Evolutionary conservation across 2,329 filamentous ascomycete genomes (phyloP), one percentile per base, ranked within the genome.

Genomic region (Botrytis fragariae): DNA sequence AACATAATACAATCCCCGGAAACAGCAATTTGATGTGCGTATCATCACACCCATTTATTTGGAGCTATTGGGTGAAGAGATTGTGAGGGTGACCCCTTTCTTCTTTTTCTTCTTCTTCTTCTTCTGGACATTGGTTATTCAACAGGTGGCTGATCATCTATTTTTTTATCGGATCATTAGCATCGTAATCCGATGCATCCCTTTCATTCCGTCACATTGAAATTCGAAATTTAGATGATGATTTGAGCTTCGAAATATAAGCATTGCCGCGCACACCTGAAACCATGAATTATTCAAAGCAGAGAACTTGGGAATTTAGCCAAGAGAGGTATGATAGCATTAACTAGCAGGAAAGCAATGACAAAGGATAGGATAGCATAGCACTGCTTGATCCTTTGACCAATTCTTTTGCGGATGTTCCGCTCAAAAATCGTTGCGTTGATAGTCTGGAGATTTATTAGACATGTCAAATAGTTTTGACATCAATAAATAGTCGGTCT

Each of bases 91-190:
- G 35, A 39, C 32, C 39, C 39, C 45, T 67, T 67, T 51, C 51
- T 54, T 54, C 51, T 54, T 42, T 42, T 42, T 29, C 48, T 54
- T 29, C n/a, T 29, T 54, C 51, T 29, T 67, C 45, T 51, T 18
- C 64, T 68, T 68, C 25, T 57, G 48, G 32, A 57, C 39, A 25
- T 39, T 54, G 37, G 39, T 20, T 42, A 29, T 62, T 37, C 44
- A 29, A 67, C 63, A 39, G 44, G 29, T 67, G 44, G 64, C 45
- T 54, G 32, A 48, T 39, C 32, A 67, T 37, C 29, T 14, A n/a
- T 14, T 68, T 54, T 54, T 54, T 42, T 68, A 68, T 68, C 64
- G 64, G 64, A 67, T 67, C 64, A 51, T 54, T n/a, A 29, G 37
- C 64, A 54, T 39, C 64, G 39, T 32, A 37, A 32, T n/a, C 32